Base-by-base conservation (phyloP, 192 early-diverging fungal genomes). In the Backusella tarrabulga region DNA sequence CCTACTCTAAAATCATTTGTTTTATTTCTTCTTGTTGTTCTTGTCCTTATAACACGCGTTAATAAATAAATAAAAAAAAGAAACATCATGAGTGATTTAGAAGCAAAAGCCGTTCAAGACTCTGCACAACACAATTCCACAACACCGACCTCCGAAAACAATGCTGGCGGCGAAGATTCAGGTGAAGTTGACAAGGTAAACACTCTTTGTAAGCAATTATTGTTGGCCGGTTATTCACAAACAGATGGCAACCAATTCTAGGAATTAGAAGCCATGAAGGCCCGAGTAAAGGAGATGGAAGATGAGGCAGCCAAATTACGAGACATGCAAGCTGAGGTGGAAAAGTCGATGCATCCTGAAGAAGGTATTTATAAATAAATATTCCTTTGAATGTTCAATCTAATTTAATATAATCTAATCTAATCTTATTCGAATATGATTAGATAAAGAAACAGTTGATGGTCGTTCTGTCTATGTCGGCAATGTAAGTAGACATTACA, bases 381-480 rank as follows among this genome's bases (percentile, higher is more conserved):
- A 32, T 32, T 32, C 1, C 32, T 32, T 32, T 32, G 34, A 66
- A 1, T 7, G 5, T 4, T 26, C 14, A 42, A 17, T 68, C 32
- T 70, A 14, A 19, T 70, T n/a, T n/a, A n/a, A 42, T 41, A 41
- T 8, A n/a, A 71, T 17, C 21, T 4, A 41, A n/a, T 69, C 36
- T n/a, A 21, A 40, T 21, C 72, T 26, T 32, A 32, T 32, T 32
- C 32, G 36, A 23, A 67, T 70, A 17, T 42, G n/a, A 54, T 17
- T 79, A 81, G 89, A 90, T 40, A 90, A 89, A 73, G 92, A 93
- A 63, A 91, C 92, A 44, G 91, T 93, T 23, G 97, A 99, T 60
- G 75, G 82, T 17, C 86, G 97, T 78, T 98, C 97, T 34, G 92
- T 97, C 67, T 98, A 97, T 80, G 94, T 98, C 32, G 96, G 97